Base-by-base conservation (phyloP, 176 grass and related monocot genomes). In the Avena sativa region DNA sequence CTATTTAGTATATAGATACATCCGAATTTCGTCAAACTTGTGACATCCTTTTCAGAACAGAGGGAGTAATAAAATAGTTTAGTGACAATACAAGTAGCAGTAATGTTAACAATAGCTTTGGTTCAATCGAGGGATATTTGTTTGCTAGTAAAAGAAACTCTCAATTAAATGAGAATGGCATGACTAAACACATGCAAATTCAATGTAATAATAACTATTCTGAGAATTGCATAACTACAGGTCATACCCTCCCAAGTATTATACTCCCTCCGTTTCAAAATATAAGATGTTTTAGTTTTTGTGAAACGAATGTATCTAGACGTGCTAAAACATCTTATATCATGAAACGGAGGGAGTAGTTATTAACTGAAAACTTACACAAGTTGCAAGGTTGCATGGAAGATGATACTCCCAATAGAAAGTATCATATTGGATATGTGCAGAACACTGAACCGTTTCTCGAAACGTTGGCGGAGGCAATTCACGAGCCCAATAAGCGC, bases 351-450 rank as follows among this genome's bases (percentile, higher is more conserved):
- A 43, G 40, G 40, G 40, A 6, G 40, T 43, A 43, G 6, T 43
- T 43, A 43, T 76, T 43, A 50, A 81, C 40, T 28, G 21, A 64
- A 11, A 75, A 84, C 91, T 96, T 96, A 93, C 94, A 96, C 49
- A 28, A 81, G 92, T 79, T 96, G 94, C 82, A 96, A 90, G 69
- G 94, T 96, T 30, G 94, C 91, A 84, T 96, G 92, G 88, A 94
- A 96, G 86, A 96, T 88, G 74, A 96, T 92, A 83, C 92, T 96
- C 44, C 94, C 94, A 61, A 92, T 90, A 47, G 90, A 90, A 74
- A 96, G 94, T 82, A 94, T 92, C 94, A 94, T 96, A 40, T 96
- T 94, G 56, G 88, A 90, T 77, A 96, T 91, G 77, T 96, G 92
- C 28, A 96, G 88, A 15, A 93, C 89, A 74, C 90, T 96, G 77